Evolutionary conservation across 768 basidiomycete species (phyloP).

Genomic region (Serendipita sp.): DNA sequence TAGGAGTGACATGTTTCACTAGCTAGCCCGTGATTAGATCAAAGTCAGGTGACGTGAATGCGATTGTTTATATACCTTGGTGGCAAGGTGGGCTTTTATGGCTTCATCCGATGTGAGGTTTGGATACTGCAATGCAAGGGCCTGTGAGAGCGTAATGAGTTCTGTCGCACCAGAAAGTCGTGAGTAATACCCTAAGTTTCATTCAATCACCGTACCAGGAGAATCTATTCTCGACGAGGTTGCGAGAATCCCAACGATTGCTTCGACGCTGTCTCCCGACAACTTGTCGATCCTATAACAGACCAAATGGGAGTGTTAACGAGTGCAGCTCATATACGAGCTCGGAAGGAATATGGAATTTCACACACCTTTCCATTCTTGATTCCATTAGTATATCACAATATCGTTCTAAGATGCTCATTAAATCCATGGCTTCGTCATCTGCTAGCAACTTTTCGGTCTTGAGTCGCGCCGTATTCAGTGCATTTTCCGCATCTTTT

Average conservation of each 20-base stretch:
- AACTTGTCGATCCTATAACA: background rate
- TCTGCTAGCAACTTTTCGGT: background rate
- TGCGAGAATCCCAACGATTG: background rate
- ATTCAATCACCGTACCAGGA: background rate
- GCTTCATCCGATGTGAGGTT: background rate
- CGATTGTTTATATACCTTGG: background rate
- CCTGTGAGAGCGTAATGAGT: background rate
- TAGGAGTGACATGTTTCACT: background rate
- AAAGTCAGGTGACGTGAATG: background rate
- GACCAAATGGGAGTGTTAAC: too few species aligned
- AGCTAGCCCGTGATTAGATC: background rate
- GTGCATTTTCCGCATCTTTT: background rate
- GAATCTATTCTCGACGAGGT: constrained; percentile 4
- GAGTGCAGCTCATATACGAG: too few species aligned
- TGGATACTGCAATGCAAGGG: background rate
- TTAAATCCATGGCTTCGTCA: background rate
- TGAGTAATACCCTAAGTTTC: background rate
- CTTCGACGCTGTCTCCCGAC: background rate
- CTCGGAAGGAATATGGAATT: background rate
- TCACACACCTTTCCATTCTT: background rate
- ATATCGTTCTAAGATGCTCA: background rate
- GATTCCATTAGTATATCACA: background rate
- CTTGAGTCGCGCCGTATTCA: background rate
- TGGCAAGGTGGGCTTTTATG: background rate
- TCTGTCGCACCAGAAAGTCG: background rate